Conservation (phyloP, 2,329 filamentous ascomycete species). For the Talaromyces pinophilus region DNA sequence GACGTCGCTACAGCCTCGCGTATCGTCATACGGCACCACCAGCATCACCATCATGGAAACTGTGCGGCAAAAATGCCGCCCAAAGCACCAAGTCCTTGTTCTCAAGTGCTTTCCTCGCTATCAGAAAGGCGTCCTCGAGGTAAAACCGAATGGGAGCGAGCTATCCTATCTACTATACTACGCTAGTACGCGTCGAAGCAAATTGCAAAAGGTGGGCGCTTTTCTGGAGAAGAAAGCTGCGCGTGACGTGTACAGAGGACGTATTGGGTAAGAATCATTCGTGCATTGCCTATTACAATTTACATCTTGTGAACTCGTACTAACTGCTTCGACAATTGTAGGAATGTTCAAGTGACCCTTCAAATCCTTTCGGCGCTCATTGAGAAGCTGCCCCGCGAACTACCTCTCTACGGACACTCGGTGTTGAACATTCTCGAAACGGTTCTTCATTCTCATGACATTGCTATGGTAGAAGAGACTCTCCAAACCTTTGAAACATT, state of each 20-base stretch:
- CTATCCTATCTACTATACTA: constrained; percentile 97
- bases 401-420: constrained; percentile 82
- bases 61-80: constrained; percentile 66
- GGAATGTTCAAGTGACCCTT: constrained; percentile 91
- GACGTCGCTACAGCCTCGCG: neutral
- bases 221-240: constrained; percentile 94
- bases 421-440: constrained; percentile 81
- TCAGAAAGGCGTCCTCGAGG: constrained; percentile 85
- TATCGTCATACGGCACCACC: neutral
- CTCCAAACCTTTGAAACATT: constrained; percentile 84
- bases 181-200: constrained; percentile 87
- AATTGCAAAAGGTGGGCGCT: constrained; percentile 91
- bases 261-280: constrained; percentile 69
- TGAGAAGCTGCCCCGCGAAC: constrained; percentile 87
- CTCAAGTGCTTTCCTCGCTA: constrained; percentile 95
- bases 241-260: constrained; percentile 83
- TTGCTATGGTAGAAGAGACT: constrained; percentile 90
- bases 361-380: constrained; percentile 89
- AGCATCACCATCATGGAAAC: constrained; percentile 51
- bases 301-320: too few relatives aligned
- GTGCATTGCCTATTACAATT: neutral
- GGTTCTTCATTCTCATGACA: constrained; percentile 80
- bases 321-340: constrained; percentile 38
- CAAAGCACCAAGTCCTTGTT: constrained; percentile 94
- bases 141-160: constrained; percentile 95